Base-by-base conservation (phyloP, 2,329 filamentous ascomycete genomes). In the Xylariaceae sp. region DNA sequence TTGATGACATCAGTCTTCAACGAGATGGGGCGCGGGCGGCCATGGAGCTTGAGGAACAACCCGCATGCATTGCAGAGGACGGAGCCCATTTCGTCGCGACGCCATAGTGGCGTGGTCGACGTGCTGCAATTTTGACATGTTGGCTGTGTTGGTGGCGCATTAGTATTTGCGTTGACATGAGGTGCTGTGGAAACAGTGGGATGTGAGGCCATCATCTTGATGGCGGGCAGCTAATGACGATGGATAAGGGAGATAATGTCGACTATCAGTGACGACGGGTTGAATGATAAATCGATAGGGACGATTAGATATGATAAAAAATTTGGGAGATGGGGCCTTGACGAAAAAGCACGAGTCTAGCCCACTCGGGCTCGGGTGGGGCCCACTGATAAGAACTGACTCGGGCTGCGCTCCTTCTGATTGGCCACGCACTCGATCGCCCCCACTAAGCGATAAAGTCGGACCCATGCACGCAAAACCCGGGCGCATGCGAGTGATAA, bases 1-100 rank as follows among this genome's bases (percentile, higher is more conserved):
- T 99, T 99, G 79, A 99, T 99, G 67, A 97, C 93, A 80, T 99
- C 94, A 53, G 94, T 97, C 82, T 99, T 99, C 69, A 99, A 83
- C 68, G 90, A 96, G 74, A 96, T 97, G 67, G 94, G 94, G 58
- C 94, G 88, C 61, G 94, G 86, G 30, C 92, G 89, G 65, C 92
- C 92, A 74, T 99, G 94, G 67, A 99, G 83, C 82, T 99, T 99
- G 70, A 97, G 83, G 76, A 97, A 99, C 59, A 99, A 83, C 61
- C 94, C 94, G 76, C 94, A 99, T 71, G 94, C 94, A 78, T 99
- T 99, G 86, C 94, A 99, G 55, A 99, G 88, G 44, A 99, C 93
- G 0, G 92, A 89, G 66, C 94, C 94, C 70, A 88, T 86, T 79
- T 99, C 94, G 81, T 99, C 94, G 78, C 94, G 88, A 69, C 94